Evolutionary conservation across 257 asterid species (phyloP), one percentile per base, ranked within the genome.

Genomic region (Linderniella brevidens): DNA sequence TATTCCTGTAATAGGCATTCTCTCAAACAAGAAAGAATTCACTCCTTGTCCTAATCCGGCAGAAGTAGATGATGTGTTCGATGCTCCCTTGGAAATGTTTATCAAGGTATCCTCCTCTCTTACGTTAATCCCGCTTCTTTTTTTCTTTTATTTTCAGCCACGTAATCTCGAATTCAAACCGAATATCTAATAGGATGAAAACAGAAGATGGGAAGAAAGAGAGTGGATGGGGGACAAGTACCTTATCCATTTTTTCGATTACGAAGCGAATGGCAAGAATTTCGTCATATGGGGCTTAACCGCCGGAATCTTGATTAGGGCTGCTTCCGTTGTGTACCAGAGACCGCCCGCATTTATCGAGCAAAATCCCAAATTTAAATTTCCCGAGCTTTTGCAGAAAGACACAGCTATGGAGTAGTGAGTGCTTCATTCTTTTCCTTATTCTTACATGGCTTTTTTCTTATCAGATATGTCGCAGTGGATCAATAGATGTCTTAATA

Each of bases 51-150:
- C 60, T 29, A 82, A 77, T 64, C 61, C 78, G 13, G 77, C 76
- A 41, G 94, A 86, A 59, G 94, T 86, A 57, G 94, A 75, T 56
- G 66, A 76, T 3, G 52, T 82, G 37, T 86, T 82, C 19, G 79
- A 82, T 64, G 87, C 87, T 50, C 94, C 94, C 11, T 49, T 86
- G 50, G 80, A 77, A 53, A 82, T 79, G 87, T 82, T 86, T 73
- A 77, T 92, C 94, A 79, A 19, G 42, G 41, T 49, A 10, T 39
- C 13, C 43, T 11, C 40, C 13, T 10, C 15, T 39, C 11, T 10
- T 39, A 39, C 43, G 4, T 10, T 39, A 10, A 10, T 39, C 13
- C 4, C 1, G 3, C 13, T 13, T 39, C 15, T 1, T 10, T 39
- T 37, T 39, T 39, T 11, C 43, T 39, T 39, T 39, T 9, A 3